These are phyloP conservation scores for Pelargonium cotyledonis DNA, from an alignment of 441 rosid genomes.

Conservation along the genomic window DNA sequence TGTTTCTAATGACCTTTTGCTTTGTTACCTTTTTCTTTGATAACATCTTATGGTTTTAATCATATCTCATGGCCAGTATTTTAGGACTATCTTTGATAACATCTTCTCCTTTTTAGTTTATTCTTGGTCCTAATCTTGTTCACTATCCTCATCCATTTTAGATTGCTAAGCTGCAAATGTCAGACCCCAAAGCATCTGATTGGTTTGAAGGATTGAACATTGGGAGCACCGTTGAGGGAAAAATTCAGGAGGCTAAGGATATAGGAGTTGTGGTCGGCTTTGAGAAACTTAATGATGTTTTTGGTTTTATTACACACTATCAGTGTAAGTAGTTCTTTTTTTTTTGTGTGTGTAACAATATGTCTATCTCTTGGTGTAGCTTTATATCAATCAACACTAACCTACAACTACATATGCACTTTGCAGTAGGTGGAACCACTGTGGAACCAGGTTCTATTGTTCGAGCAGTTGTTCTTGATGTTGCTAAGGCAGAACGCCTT, in stretches of 20 bases:
- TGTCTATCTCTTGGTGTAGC: constrained; percentile 7
- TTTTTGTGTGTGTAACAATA: not conserved
- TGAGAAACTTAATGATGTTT: constrained; percentile 48
- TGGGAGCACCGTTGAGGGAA: constrained; percentile 67
- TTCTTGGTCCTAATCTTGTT: constrained; percentile 1
- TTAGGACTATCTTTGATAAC: not conserved
- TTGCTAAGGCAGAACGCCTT: constrained; percentile 71
- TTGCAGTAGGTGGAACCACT: constrained; percentile 59
- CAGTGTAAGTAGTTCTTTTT: constrained; percentile 54
- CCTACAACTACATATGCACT: constrained; percentile 15
- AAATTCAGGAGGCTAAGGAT: constrained; percentile 67
- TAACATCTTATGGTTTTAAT: not conserved
- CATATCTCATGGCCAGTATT: not conserved
- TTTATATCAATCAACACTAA: constrained; percentile 13
- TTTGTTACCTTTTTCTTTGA: not conserved
- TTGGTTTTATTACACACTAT: constrained; percentile 74
- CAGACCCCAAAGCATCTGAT: constrained; percentile 35
- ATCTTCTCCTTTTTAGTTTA: not conserved
- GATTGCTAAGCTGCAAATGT: constrained; percentile 64
- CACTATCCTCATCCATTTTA: constrained; percentile 20
- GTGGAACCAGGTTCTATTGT: constrained; percentile 53
- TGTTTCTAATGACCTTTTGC: not conserved
- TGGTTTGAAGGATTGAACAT: constrained; percentile 73
- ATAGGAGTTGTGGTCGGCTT: constrained; percentile 77
- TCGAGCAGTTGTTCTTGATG: constrained; percentile 76